Percentiles rank a stretch among this genome's conserved stretches.
Evolutionary conservation across 2,329 filamentous ascomycete genomes (phyloP).

Genomic region (Alternaria ethzedia): DNA sequence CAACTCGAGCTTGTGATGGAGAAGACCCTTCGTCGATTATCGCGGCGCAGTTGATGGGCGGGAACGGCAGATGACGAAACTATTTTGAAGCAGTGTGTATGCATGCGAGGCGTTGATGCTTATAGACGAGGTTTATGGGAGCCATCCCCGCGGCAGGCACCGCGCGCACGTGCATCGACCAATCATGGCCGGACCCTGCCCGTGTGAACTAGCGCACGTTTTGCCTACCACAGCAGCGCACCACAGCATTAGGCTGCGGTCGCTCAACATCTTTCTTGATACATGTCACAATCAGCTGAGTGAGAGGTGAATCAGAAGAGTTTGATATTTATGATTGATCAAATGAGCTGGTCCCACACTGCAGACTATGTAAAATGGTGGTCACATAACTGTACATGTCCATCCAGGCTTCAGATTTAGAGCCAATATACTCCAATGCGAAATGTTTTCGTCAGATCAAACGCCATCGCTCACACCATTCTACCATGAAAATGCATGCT

Average conservation of each 20-base stretch:
- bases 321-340: neutral
- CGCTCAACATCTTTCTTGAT: slow-evolving; percentile 5
- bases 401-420: slow-evolving; percentile 2
- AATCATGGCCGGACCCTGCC: slow-evolving; percentile 13
- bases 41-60: slow-evolving; percentile 2
- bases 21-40: neutral
- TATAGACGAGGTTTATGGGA: slow-evolving; percentile 16
- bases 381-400: neutral
- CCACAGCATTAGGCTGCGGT: slow-evolving; percentile 16
- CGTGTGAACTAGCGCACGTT: slow-evolving; percentile 9
- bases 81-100: neutral
- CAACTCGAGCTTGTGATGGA: slow-evolving; percentile 1
- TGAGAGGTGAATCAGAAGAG: neutral
- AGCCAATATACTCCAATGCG: neutral
- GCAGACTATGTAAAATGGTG: neutral
- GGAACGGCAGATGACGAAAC: neutral
- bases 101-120: slow-evolving; percentile 3
- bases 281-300: neutral
- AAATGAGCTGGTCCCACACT: neutral
- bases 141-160: slow-evolving; percentile 8
- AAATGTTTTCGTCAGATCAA: slow-evolving; percentile 13
- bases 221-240: slow-evolving; percentile 12
- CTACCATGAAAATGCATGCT: slow-evolving; percentile 39
- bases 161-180: slow-evolving; percentile 3
- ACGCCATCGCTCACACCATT: slow-evolving; percentile 31